Percentiles rank a stretch among this genome's conserved stretches.
phyloP scores from a whole-genome alignment of 1,284 basidiomycete genomes.

The Volvariella volvacea region DNA sequence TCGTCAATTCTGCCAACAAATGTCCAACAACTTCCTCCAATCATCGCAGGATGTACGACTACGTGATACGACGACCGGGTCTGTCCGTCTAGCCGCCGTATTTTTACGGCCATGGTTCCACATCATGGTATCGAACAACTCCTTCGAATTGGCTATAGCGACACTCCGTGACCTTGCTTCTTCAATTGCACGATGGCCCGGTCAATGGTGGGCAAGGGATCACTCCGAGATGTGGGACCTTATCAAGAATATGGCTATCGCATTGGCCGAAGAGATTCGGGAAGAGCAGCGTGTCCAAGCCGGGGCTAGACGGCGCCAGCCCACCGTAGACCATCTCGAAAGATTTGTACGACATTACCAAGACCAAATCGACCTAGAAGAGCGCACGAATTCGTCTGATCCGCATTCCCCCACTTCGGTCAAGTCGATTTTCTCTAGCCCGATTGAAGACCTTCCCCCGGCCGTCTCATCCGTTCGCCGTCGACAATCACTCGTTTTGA shows the following conservation, averaged over 20 bases:
- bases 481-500: too few relatives aligned
- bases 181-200: constrained; percentile 63
- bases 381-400: too few relatives aligned
- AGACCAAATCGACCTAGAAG: constrained; percentile 3
- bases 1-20: constrained; percentile 62
- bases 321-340: constrained; percentile 44
- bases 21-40: constrained; percentile 54
- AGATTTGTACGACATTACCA: constrained; percentile 16
- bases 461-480: too few relatives aligned
- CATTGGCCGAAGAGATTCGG: constrained; percentile 57
- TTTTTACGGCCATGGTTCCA: constrained; percentile 68
- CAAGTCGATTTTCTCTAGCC: too few relatives aligned
- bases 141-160: constrained; percentile 37
- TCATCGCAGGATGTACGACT: constrained; percentile 46
- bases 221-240: constrained; percentile 53
- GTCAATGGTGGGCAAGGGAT: constrained; percentile 54
- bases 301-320: constrained; percentile 39
- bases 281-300: constrained; percentile 27
- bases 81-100: constrained; percentile 56
- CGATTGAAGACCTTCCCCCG: too few relatives aligned
- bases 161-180: constrained; percentile 48
- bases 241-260: constrained; percentile 46
- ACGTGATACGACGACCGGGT: constrained; percentile 57
- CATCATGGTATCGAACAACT: constrained; percentile 36
- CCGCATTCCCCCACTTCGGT: too few relatives aligned